These are phyloP conservation scores for Apiosordaria backusii DNA, from an alignment of 495 filamentous ascomycete species.

Conservation along the genomic window DNA sequence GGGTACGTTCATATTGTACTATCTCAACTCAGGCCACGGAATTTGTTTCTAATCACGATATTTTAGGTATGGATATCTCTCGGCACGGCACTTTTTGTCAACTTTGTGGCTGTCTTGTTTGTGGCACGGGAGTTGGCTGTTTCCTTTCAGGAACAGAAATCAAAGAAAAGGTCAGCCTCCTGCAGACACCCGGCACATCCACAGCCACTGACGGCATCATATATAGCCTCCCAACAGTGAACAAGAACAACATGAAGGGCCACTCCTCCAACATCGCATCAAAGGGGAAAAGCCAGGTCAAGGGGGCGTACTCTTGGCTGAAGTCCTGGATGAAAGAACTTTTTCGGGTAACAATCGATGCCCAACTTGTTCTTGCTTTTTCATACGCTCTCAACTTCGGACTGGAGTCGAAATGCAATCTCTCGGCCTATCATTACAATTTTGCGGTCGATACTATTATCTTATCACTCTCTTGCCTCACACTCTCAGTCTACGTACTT, in stretches of 20 bases:
- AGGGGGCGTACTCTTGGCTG: neutral
- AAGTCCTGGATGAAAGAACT: neutral
- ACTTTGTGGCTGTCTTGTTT: neutral
- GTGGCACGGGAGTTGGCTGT: neutral
- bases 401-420: neutral
- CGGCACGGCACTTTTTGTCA: neutral
- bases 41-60: neutral
- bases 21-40: neutral
- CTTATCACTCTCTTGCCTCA: neutral
- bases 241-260: neutral
- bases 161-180: neutral
- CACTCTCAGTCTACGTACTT: neutral
- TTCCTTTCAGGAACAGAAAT: neutral
- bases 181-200: no score
- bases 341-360: neutral
- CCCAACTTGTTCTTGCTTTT: neutral
- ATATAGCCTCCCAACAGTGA: neutral
- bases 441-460: neutral
- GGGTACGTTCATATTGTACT: neutral
- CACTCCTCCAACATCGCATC: neutral
- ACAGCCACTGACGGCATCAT: neutral
- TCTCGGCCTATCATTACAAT: neutral
- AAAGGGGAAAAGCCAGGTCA: neutral
- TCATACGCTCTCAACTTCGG: neutral
- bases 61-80: neutral